Percentiles rank a stretch among this genome's conserved stretches.
Evolutionary conservation across 352 stramenopile species (phyloP).

Genomic region (Globisporangium paddicum): DNA sequence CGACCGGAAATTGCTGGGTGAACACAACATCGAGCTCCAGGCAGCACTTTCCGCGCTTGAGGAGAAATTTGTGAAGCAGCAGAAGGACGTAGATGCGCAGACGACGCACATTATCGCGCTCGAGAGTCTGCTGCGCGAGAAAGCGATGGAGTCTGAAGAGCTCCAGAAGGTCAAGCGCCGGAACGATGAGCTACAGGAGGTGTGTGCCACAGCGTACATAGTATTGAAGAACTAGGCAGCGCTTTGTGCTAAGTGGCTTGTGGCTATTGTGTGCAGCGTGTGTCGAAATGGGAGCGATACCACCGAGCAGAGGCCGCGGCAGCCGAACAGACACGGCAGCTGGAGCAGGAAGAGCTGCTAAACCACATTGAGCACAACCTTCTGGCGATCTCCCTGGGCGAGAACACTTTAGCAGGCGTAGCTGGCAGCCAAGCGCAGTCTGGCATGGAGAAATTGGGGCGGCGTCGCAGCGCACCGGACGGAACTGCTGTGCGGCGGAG

Average conservation of each 20-base stretch:
- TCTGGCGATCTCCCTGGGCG: constrained; percentile 23
- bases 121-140: constrained; percentile 46
- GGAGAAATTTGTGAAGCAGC: constrained; percentile 32
- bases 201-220: constrained; percentile 9
- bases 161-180: constrained; percentile 27
- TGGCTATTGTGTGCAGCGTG: constrained; percentile 21
- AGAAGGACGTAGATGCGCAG: constrained; percentile 56
- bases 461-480: constrained; percentile 13
- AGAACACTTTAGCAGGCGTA: constrained; percentile 11
- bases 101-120: constrained; percentile 57
- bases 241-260: neutral
- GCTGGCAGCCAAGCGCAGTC: neutral
- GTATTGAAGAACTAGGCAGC: neutral
- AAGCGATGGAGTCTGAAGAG: constrained; percentile 31
- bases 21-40: constrained; percentile 80
- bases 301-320: constrained; percentile 42
- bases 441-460: constrained; percentile 1
- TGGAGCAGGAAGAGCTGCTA: constrained; percentile 53
- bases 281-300: constrained; percentile 59
- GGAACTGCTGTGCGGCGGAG: constrained; percentile 6
- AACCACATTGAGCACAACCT: constrained; percentile 44
- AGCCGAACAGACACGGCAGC: constrained; percentile 22
- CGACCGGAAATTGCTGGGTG: constrained; percentile 71
- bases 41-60: constrained; percentile 47
- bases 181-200: constrained; percentile 43